phyloP scores from a whole-genome alignment of 495 filamentous ascomycete species.

The Neurospora sp. region DNA sequence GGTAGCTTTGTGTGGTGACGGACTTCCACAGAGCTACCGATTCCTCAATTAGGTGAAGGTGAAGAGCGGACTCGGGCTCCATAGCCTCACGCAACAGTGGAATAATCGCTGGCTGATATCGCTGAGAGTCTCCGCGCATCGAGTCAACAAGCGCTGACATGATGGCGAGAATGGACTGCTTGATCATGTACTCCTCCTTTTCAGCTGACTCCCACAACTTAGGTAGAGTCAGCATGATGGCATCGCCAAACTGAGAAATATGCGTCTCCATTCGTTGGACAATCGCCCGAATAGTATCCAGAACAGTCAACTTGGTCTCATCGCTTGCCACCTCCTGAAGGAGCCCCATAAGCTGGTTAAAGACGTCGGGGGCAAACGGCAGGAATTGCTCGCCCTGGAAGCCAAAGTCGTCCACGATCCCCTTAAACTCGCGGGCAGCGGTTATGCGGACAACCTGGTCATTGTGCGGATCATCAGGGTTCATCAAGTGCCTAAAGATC shows the following conservation, averaged over 20 bases:
- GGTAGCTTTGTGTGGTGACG: slow-evolving; percentile 59
- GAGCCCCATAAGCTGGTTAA: slow-evolving; percentile 61
- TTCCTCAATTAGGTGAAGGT: slow-evolving; percentile 83
- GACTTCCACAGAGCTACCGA: slow-evolving; percentile 79
- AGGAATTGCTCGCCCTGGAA: slow-evolving; percentile 61
- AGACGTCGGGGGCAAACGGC: slow-evolving; percentile 59
- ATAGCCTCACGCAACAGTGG: slow-evolving; percentile 71
- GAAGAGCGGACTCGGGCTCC: slow-evolving; percentile 65
- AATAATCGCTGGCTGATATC: slow-evolving; percentile 63
- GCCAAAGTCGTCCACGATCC: slow-evolving; percentile 72
- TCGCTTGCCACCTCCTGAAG: slow-evolving; percentile 71
- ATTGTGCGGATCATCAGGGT: slow-evolving; percentile 65
- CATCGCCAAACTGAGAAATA: slow-evolving; percentile 65
- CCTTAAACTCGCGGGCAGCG: slow-evolving; percentile 72
- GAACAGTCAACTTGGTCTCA: slow-evolving; percentile 77
- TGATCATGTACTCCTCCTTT: slow-evolving; percentile 72
- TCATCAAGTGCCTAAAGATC: slow-evolving; percentile 81
- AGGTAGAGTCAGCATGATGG: slow-evolving; percentile 71
- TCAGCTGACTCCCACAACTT: slow-evolving; percentile 74
- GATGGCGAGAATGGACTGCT: slow-evolving; percentile 81
- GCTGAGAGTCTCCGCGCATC: slow-evolving; percentile 61
- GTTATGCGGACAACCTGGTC: slow-evolving; percentile 89
- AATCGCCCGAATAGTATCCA: slow-evolving; percentile 72
- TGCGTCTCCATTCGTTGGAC: slow-evolving; percentile 69
- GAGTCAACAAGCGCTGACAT: slow-evolving; percentile 68